Conservation (phyloP, 2,329 filamentous ascomycete species). For the Penicillium griseofulvum region DNA sequence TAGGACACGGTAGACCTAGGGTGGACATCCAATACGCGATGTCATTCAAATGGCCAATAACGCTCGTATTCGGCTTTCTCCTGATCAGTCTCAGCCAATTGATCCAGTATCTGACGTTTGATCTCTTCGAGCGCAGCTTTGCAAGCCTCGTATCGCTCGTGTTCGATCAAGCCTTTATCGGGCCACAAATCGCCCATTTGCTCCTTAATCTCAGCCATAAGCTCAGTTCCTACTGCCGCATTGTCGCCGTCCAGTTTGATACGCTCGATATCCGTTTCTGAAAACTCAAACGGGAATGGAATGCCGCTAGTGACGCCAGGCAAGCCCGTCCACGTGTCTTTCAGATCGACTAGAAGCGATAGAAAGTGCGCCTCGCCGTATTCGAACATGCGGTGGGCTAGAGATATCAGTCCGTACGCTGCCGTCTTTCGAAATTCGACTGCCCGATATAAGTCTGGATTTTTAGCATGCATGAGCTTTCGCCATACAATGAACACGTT, state of each 20-base stretch:
- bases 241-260: conserved; percentile 29
- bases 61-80: conserved; percentile 27
- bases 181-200: conserved; percentile 29
- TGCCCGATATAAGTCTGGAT: conserved; percentile 23
- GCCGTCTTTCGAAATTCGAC: conserved; percentile 25
- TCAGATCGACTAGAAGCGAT: conserved; percentile 30
- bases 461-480: conserved; percentile 29
- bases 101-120: conserved; percentile 25
- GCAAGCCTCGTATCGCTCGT: conserved; percentile 28
- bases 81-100: conserved; percentile 28
- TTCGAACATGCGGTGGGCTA: conserved; percentile 32
- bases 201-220: conserved; percentile 26
- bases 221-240: conserved; percentile 27
- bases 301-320: conserved; percentile 17
- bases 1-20: background rate
- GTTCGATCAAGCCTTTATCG: conserved; percentile 30
- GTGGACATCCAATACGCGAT: background rate
- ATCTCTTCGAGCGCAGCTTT: conserved; percentile 26
- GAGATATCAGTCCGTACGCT: conserved; percentile 29
- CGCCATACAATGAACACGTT: conserved; percentile 29
- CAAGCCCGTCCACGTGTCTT: conserved; percentile 25
- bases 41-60: conserved; percentile 35
- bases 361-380: conserved; percentile 32
- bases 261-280: conserved; percentile 20
- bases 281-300: conserved; percentile 28